Conservation (phyloP, 345 rosid species). For the Litchi chinensis region DNA sequence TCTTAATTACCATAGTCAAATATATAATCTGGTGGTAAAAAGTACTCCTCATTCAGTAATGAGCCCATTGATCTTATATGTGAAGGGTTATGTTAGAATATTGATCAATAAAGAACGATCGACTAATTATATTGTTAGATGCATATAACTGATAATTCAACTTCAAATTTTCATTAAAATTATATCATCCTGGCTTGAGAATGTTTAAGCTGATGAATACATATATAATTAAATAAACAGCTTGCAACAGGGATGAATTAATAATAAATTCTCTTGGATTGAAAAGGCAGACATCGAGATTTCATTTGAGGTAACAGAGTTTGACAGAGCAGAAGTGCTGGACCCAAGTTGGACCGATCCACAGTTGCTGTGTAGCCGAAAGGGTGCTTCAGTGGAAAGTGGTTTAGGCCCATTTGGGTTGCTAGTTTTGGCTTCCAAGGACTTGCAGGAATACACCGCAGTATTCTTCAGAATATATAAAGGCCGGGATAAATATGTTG, state of each 20-base stretch:
- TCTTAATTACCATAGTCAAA: no score
- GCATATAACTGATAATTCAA: no score
- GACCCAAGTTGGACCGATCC: constrained; percentile 61
- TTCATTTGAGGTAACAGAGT: constrained; percentile 43
- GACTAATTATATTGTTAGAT: no score
- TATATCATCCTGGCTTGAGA: no score
- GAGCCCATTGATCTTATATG: no score
- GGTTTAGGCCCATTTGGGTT: constrained; percentile 78
- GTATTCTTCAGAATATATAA: constrained; percentile 42
- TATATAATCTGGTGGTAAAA: no score
- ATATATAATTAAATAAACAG: not conserved
- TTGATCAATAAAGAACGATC: no score
- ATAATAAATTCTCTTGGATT: not conserved
- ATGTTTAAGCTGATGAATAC: no score
- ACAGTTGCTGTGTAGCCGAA: constrained; percentile 52
- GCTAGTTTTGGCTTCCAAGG: constrained; percentile 64
- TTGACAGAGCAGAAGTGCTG: constrained; percentile 49
- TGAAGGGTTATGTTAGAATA: no score
- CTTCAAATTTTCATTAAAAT: no score
- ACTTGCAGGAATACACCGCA: constrained; percentile 60
- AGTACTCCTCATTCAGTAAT: no score
- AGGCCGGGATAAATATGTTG: constrained; percentile 47
- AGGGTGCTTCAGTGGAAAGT: constrained; percentile 50
- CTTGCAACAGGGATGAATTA: no score
- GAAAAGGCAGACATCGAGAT: constrained; percentile 81